Base-by-base conservation (phyloP, 1,139 yeast genomes). In the Eremothecium coryli region DNA sequence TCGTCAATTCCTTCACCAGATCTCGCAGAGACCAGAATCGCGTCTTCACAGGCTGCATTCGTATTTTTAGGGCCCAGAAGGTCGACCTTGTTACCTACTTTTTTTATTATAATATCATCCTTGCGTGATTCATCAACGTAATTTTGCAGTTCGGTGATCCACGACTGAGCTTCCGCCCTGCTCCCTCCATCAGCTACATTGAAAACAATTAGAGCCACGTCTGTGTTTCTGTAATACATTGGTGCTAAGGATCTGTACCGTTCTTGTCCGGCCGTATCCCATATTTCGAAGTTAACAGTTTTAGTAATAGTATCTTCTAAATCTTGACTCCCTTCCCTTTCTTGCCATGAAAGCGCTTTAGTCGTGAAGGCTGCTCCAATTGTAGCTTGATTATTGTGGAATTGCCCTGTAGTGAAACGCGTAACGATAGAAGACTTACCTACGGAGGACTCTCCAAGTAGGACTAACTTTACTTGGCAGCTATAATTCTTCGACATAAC, bases 321-420 rank as follows among this genome's bases (percentile, higher is more conserved):
- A 5, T 10, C 10, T n/a, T n/a, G n/a, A 27, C 30, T 27, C 4
- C 22, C 12, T 5, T 27, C 35, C 12, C 35, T 31, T 2, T 31
- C 46, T 16, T 85, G 85, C 46, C 79, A 51, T 28, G 66, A 73
- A 35, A 88, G 75, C 5, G 88, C 73, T 54, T 86, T 96, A 5
- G 97, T 86, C 37, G 88, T 68, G 58, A 88, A 90, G 3, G 98
- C 98, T 2, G 98, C 98, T 4, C 97, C 97, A 40, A 90, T 90
- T 3, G 97, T 90, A 56, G 93, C 97, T 52, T 95, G 72, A 63
- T 80, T 73, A 50, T 84, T 94, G 48, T 85, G 94, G 57, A 90
- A 90, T 27, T 88, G 82, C 50, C 88, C 90, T 45, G 88, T 82
- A 15, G 86, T 95, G 56, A 88, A 88, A 48, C 97, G 69, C 49